Percentiles rank a stretch among this genome's conserved stretches.
Conservation (phyloP, 2,329 filamentous ascomycete species). For the Beauveria pseudobassiana region DNA sequence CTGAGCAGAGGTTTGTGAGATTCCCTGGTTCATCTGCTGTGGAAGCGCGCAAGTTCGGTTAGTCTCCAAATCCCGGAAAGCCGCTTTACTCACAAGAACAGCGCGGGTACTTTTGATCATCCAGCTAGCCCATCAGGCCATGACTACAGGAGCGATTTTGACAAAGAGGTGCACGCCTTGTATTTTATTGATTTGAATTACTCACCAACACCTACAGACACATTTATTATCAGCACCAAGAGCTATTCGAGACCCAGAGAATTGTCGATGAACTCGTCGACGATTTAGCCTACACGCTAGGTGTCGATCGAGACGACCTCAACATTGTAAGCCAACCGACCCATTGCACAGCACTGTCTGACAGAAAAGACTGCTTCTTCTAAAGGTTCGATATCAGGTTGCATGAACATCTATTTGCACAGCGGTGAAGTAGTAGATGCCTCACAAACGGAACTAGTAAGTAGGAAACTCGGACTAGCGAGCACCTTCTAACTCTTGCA, state of each 20-base stretch:
- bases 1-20: slow-evolving; percentile 15
- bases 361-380: slow-evolving; percentile 56
- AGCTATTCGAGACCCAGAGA: slow-evolving; percentile 61
- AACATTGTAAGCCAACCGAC: slow-evolving; percentile 52
- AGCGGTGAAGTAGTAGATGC: slow-evolving; percentile 34
- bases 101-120: slow-evolving; percentile 52
- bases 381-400: slow-evolving; percentile 63
- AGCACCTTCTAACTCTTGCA: slow-evolving; percentile 23
- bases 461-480: background rate
- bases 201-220: slow-evolving; percentile 42
- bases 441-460: slow-evolving; percentile 22
- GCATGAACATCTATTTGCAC: slow-evolving; percentile 37
- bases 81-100: slow-evolving; percentile 20
- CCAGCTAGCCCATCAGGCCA: slow-evolving; percentile 50
- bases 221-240: slow-evolving; percentile 70
- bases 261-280: slow-evolving; percentile 68
- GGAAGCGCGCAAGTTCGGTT: slow-evolving; percentile 48
- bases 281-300: slow-evolving; percentile 63
- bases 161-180: slow-evolving; percentile 40
- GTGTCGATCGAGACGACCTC: slow-evolving; percentile 53
- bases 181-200: background rate
- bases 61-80: slow-evolving; percentile 11
- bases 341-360: background rate
- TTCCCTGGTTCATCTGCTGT: slow-evolving; percentile 42
- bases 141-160: slow-evolving; percentile 45